Evolutionary conservation across 129 eudicot species (phyloP).

Genomic region (Tagetes erecta): DNA sequence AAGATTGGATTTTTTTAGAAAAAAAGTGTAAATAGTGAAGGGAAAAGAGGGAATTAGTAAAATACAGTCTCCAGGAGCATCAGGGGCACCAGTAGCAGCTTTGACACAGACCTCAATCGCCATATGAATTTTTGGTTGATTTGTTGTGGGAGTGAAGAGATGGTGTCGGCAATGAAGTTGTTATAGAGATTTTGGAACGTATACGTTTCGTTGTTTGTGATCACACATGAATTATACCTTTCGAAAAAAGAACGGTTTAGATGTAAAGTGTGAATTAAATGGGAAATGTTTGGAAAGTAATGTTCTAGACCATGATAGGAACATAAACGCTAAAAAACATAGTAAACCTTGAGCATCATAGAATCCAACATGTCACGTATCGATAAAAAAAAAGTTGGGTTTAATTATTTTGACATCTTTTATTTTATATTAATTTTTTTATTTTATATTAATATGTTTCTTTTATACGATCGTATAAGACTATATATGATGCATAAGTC

Average conservation of each 20-base stretch:
- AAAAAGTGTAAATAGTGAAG: neutral
- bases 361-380: too few relatives aligned
- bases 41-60: neutral
- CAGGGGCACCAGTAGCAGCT: conserved; percentile 78
- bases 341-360: too few relatives aligned
- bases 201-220: conserved; percentile 12
- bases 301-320: neutral
- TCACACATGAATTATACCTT: neutral
- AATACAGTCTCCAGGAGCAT: conserved; percentile 80
- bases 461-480: too few relatives aligned
- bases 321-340: too few relatives aligned
- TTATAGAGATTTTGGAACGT: neutral
- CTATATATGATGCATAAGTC: too few relatives aligned
- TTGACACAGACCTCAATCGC: conserved; percentile 74
- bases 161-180: conserved; percentile 1
- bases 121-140: conserved; percentile 21
- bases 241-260: neutral
- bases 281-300: neutral
- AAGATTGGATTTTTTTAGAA: neutral
- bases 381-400: too few relatives aligned
- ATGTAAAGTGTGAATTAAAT: neutral
- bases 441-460: too few relatives aligned
- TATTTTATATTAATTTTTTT: too few relatives aligned
- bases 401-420: too few relatives aligned
- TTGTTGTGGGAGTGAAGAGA: neutral